Evolutionary conservation across 1,284 basidiomycete genomes (phyloP).

Genomic region (Amanita bisporigera): DNA sequence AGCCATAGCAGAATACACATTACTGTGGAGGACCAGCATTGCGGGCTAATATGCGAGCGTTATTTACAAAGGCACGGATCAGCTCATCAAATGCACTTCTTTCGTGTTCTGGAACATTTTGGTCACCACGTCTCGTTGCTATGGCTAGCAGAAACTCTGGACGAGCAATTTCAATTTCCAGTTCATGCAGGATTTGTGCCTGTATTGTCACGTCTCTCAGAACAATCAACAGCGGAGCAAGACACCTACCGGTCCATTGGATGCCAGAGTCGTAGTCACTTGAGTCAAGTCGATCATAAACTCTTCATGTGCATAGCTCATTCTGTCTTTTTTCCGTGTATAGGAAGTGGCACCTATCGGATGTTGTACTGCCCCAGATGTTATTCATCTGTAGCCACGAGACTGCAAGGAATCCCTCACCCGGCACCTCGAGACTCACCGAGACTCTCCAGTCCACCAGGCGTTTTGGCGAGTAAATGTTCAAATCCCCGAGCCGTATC

Average conservation of each 20-base stretch:
- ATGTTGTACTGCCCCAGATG: slow-evolving; percentile 52
- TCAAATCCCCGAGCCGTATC: slow-evolving; percentile 84
- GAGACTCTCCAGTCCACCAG: slow-evolving; percentile 92
- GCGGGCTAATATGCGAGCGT: slow-evolving; percentile 73
- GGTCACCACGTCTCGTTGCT: slow-evolving; percentile 63
- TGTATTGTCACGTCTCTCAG: slow-evolving; percentile 33
- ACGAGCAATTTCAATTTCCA: slow-evolving; percentile 74
- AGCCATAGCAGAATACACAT: neutral
- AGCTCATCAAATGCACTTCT: slow-evolving; percentile 79
- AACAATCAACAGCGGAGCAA: slow-evolving; percentile 11
- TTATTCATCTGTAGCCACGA: neutral
- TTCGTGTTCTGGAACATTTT: slow-evolving; percentile 61
- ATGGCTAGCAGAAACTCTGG: slow-evolving; percentile 63
- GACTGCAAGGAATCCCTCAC: slow-evolving; percentile 48
- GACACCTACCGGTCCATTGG: slow-evolving; percentile 55
- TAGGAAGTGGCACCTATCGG: slow-evolving; percentile 63
- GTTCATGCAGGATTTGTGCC: slow-evolving; percentile 70
- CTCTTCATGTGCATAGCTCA: slow-evolving; percentile 93
- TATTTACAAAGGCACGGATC: slow-evolving; percentile 83
- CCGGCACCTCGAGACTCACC: slow-evolving; percentile 84
- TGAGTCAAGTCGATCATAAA: slow-evolving; percentile 94
- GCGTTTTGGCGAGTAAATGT: slow-evolving; percentile 85
- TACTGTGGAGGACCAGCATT: slow-evolving; percentile 54
- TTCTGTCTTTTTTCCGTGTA: slow-evolving; percentile 84
- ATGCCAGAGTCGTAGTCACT: slow-evolving; percentile 64